Conservation (phyloP, 176 grass and related monocot genomes). For the Lolium multiflorum region DNA sequence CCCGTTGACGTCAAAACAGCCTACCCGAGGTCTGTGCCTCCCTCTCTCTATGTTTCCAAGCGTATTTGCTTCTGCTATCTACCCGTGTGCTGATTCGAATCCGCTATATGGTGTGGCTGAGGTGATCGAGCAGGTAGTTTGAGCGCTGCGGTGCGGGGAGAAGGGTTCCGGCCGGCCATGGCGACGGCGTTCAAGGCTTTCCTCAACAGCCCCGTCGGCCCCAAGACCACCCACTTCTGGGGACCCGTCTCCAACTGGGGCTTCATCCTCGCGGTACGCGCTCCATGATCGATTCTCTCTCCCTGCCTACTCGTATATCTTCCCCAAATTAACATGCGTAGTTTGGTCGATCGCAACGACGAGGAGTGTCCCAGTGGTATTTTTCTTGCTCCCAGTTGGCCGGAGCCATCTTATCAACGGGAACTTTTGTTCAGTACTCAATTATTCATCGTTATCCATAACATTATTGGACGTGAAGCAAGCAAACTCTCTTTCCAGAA, state of each 20-base stretch:
- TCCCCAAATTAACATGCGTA: neutral
- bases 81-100: neutral
- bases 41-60: neutral
- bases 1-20: neutral
- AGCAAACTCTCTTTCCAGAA: neutral
- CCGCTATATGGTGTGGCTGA: neutral
- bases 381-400: neutral
- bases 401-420: neutral
- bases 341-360: neutral
- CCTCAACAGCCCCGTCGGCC: constrained; percentile 75
- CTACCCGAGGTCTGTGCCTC: neutral
- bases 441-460: neutral
- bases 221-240: constrained; percentile 90
- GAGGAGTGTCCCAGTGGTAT: neutral
- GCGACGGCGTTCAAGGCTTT: constrained; percentile 55
- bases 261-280: constrained; percentile 69
- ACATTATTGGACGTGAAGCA: neutral
- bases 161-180: neutral
- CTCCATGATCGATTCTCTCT: neutral
- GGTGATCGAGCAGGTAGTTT: constrained; percentile 19
- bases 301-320: neutral
- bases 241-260: constrained; percentile 75
- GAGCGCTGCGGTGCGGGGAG: no score
- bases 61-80: neutral
- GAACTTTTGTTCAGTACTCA: no score